Percentiles rank a stretch among this genome's conserved stretches.
These are phyloP conservation scores for Gossypium sturtianum DNA, from an alignment of 345 rosid genomes.

Conservation along the genomic window DNA sequence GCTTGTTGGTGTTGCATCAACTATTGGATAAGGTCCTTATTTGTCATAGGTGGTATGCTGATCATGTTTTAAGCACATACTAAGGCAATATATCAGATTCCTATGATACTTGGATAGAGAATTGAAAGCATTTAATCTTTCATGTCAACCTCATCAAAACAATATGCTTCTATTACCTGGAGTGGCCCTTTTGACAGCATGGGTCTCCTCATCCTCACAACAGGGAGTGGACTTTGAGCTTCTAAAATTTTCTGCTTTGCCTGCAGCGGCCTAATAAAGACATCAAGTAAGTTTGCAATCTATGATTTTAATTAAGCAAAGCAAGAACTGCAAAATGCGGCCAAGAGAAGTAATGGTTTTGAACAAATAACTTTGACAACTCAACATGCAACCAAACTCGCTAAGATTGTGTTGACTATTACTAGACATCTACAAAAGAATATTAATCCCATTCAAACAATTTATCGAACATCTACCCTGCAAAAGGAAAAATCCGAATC, in stretches of 20 bases:
- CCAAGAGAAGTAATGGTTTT: too few relatives aligned
- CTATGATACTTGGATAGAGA: not conserved
- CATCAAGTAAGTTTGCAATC: not conserved
- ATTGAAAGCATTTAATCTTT: not conserved
- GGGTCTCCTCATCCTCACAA: not conserved
- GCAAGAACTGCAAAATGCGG: not conserved
- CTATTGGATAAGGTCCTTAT: not conserved
- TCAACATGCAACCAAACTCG: too few relatives aligned
- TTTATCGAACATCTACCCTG: too few relatives aligned
- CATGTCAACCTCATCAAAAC: not conserved
- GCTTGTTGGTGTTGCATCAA: not conserved
- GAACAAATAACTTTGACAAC: too few relatives aligned
- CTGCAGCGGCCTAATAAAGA: not conserved
- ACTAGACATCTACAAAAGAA: too few relatives aligned
- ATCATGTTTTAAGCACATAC: not conserved
- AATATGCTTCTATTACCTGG: not conserved
- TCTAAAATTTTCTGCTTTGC: not conserved
- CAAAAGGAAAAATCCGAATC: too few relatives aligned
- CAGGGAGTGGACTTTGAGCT: not conserved
- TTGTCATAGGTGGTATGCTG: not conserved
- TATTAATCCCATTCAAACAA: too few relatives aligned
- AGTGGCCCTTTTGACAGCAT: not conserved
- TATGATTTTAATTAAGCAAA: not conserved
- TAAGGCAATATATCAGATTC: not conserved
- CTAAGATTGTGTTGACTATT: too few relatives aligned